Evolutionary conservation across 768 basidiomycete species (phyloP), one percentile per base, ranked within the genome.

Genomic region (Coprinopsis marcescibilis): DNA sequence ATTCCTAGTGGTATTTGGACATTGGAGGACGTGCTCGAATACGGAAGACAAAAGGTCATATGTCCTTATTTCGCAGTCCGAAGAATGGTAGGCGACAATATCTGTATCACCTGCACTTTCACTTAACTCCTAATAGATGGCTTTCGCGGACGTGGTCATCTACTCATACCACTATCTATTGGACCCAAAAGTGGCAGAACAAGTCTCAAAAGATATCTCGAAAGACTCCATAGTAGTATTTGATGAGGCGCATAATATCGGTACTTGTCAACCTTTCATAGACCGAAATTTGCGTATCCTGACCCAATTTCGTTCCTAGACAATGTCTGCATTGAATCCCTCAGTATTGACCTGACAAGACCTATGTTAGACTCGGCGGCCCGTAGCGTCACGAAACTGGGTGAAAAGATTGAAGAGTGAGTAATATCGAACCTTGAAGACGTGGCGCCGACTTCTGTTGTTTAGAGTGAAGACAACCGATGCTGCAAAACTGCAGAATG

Each of bases 181-280:
- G 24, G 96, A 99, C 67, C 96, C 96, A 2, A 99, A 99, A 66
- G 94, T 99, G 33, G 96, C 96, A 0, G 96, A 98, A 56, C 94
- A 98, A 68, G 96, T 99, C 12, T 98, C 96, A 2, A 94, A 91
- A 60, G 96, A 99, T 63, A 75, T 99, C 68, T 89, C 88, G 6
- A 98, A 97, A 58, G 96, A 99, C 62, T 86, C 92, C 24, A 99
- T 99, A 44, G 93, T 99, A 30, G 96, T 99, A 1, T 99, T 99
- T 58, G 96, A 99, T 59, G 96, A 99, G 61, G 96, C 96, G 13
- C 96, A 99, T 65, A 99, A 99, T 62, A 99, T 99, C 43, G 94
- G 94, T 93, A 55, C 47, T 53, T 46, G 45, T 41, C 44, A 30
- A 30, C 45, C 26, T 44, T 43, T 26, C n/a, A 21, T 17, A 11